Evolutionary conservation across 2,329 filamentous ascomycete species (phyloP), one percentile per base, ranked within the genome.

Genomic region (Ophiostoma sp.): DNA sequence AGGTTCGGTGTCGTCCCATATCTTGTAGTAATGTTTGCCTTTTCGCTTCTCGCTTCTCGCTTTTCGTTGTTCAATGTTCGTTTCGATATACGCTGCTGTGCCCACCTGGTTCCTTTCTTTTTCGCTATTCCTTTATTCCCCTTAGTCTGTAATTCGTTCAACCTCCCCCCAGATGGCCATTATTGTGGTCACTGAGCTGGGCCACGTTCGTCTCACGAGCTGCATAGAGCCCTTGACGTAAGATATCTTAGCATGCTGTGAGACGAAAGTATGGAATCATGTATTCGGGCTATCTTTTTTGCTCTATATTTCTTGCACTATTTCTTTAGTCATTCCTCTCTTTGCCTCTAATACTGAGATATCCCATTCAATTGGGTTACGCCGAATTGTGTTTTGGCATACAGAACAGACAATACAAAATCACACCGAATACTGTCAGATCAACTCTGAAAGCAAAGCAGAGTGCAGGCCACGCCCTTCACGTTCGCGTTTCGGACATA

Each of bases 401-500:
- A 31, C 3, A 31, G 27, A 31, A 3, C 27, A 31, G 27, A 31
- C 27, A 31, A 31, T 31, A 20, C 54, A 33, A 60, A 60, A 35
- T 35, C 33, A 64, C 60, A 8, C 44, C 20, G 44, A 48, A 48
- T 44, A 6, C 27, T 3, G 2, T 5, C 44, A 48, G 17, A 44
- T 17, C 41, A 17, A 4, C 13, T 17, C 17, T 41, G 39, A 31
- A 31, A 5, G 20, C 7, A 44, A 48, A n/a, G 20, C 44, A 20
- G 3, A 27, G 62, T 39, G 62, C 35, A 65, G 62, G 41, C 62
- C 35, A 41, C n/a, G 35, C 62, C 5, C 35, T 64, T 33, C 33
- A n/a, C 33, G 39, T 67, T 68, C 70, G 70, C 70, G 70, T 60
- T 70, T 71, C 70, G 70, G 70, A 71, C 70, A 71, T 71, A 48